A percentile compares a stretch with the other conserved stretches of the same genome.
Evolutionary conservation across 2,329 filamentous ascomycete species (phyloP).

Genomic region (Diaporthe humulicola): DNA sequence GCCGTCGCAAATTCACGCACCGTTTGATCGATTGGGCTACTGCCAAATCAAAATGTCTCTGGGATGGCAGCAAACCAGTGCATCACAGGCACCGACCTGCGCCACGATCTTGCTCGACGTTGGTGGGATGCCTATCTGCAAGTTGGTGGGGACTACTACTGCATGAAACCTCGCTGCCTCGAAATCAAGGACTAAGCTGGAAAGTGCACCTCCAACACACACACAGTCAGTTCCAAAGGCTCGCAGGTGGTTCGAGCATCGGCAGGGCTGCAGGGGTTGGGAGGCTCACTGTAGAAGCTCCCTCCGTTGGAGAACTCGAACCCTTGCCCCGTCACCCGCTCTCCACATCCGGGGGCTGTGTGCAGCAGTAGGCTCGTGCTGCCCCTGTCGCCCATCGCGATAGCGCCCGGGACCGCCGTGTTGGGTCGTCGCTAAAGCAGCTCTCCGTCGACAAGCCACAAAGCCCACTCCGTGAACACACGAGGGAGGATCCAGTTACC

Average conservation of each 20-base stretch:
- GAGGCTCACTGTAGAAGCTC: background rate
- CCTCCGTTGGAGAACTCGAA: background rate
- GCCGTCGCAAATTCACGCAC: background rate
- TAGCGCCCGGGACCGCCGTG: conserved; percentile 24
- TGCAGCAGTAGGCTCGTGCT: conserved; percentile 31
- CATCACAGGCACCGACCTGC: conserved; percentile 17
- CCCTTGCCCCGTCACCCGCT: conserved; percentile 13
- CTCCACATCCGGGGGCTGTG: conserved; percentile 16
- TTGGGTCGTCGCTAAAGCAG: conserved; percentile 32
- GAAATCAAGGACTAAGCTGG: background rate
- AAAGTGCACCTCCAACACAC: background rate
- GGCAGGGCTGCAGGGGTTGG: conserved; percentile 8
- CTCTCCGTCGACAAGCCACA: conserved; percentile 29
- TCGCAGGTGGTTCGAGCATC: background rate
- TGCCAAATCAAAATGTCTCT: background rate
- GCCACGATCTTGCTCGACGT: conserved; percentile 19
- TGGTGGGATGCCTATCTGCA: conserved; percentile 3
- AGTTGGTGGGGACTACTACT: background rate
- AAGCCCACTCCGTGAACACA: background rate
- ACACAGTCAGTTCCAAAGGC: background rate
- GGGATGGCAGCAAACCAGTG: background rate
- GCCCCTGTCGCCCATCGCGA: conserved; percentile 25
- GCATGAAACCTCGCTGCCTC: conserved; percentile 26
- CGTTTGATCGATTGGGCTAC: background rate
- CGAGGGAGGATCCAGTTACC: background rate